phyloP scores from a whole-genome alignment of 2,329 filamentous ascomycete species.

The Trichothecium sympodiale region DNA sequence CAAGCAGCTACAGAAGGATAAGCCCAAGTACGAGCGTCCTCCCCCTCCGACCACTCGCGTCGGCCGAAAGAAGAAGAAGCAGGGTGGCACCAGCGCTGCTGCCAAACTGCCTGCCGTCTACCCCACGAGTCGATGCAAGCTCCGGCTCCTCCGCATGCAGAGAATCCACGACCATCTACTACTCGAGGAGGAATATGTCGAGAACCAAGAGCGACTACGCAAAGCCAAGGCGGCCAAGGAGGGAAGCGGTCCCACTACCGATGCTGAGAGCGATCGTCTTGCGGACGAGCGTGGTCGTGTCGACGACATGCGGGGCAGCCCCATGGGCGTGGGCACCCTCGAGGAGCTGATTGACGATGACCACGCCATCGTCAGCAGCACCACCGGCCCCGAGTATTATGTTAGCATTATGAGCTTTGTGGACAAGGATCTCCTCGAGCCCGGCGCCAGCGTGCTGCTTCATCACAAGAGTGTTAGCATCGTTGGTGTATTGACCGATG shows the following conservation, averaged over 20 bases:
- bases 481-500: conserved; percentile 91
- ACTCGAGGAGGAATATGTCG: conserved; percentile 95
- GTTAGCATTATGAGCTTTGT: conserved; percentile 99
- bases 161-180: conserved; percentile 94
- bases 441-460: conserved; percentile 85
- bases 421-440: conserved; percentile 95
- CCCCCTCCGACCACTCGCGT: conserved; percentile 94
- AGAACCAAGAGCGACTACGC: conserved; percentile 93
- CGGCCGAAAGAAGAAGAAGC: conserved; percentile 97
- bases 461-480: conserved; percentile 98
- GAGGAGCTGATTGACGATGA: conserved; percentile 99
- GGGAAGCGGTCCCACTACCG: conserved; percentile 52
- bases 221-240: conserved; percentile 80
- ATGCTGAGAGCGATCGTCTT: conserved; percentile 62
- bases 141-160: conserved; percentile 95
- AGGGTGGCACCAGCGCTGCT: conserved; percentile 81
- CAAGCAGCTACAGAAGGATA: conserved; percentile 68
- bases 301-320: conserved; percentile 96
- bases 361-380: conserved; percentile 95
- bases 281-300: conserved; percentile 91
- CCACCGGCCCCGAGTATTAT: conserved; percentile 96
- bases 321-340: conserved; percentile 94
- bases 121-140: conserved; percentile 93
- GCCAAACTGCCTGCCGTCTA: conserved; percentile 92
- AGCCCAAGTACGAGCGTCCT: conserved; percentile 99